Percentiles rank a stretch among this genome's conserved stretches.
phyloP scores from a whole-genome alignment of 2,329 filamentous ascomycete genomes.

The Clonostachys sp. region DNA sequence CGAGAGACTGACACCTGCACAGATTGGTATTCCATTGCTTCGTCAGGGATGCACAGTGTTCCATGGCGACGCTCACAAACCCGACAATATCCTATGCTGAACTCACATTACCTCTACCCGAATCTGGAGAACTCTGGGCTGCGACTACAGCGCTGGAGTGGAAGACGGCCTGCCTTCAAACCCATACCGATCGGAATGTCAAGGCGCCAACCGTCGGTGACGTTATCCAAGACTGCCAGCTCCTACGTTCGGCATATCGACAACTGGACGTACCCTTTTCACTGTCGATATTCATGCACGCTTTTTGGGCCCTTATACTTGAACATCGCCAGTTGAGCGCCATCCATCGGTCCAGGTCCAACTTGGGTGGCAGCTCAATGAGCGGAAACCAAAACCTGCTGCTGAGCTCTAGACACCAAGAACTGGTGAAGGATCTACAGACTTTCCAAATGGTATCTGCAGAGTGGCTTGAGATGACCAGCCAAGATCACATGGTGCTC shows the following conservation, averaged over 20 bases:
- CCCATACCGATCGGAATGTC: constrained; percentile 27
- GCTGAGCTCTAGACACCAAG: constrained; percentile 52
- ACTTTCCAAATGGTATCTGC: constrained; percentile 37
- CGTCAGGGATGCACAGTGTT: constrained; percentile 60
- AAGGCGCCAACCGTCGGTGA: constrained; percentile 48
- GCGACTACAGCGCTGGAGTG: constrained; percentile 60
- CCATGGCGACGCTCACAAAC: constrained; percentile 61
- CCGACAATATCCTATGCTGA: constrained; percentile 67
- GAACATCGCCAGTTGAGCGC: constrained; percentile 60
- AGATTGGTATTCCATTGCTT: constrained; percentile 62
- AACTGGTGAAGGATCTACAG: constrained; percentile 54
- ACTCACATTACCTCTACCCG: constrained; percentile 61
- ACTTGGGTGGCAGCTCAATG: constrained; percentile 26
- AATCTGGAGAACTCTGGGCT: constrained; percentile 58
- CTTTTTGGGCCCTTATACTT: constrained; percentile 60
- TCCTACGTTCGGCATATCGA: constrained; percentile 40
- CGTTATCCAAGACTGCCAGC: constrained; percentile 49
- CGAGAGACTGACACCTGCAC: neutral
- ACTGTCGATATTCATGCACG: constrained; percentile 58
- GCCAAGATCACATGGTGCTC: constrained; percentile 41
- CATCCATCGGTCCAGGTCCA: constrained; percentile 40
- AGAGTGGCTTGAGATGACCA: constrained; percentile 35
- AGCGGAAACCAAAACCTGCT: constrained; percentile 36
- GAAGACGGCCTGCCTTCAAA: constrained; percentile 53
- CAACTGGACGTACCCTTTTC: constrained; percentile 53